Base-by-base conservation (phyloP, 1,139 yeast genomes). In the Saccharomyces pastorianus region DNA sequence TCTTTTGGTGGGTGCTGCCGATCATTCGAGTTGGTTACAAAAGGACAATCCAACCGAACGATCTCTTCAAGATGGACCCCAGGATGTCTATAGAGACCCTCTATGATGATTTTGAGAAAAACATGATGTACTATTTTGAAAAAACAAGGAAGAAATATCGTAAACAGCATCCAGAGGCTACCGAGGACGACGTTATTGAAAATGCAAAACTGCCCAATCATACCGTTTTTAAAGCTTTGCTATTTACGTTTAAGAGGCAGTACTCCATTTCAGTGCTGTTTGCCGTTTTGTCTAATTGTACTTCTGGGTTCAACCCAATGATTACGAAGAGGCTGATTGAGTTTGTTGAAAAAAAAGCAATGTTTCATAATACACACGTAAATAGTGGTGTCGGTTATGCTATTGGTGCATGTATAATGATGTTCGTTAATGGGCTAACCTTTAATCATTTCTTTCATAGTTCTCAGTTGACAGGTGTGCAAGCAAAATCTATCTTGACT, bases 351-450 rank as follows among this genome's bases (percentile, higher is more conserved):
- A 50, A 56, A 7, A 73, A 70, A 53, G 74, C 81, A 0, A 52
- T 59, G 20, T 61, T 63, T 47, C 68, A 68, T 7, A 58, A 60
- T 23, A 49, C 61, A 2, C 57, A 64, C 4, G 69, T 73, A 1
- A 81, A 81, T 25, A 66, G 62, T n/a, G 90, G 89, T 58, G 72
- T 82, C 11, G 88, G 88, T 2, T 81, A 79, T 60, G 83, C 85
- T 0, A 65, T 83, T 44, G 86, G 84, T 32, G 75, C 81, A 32
- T 71, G 81, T 44, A 58, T 70, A 3, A 66, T 83, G 58, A 74
- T 82, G 57, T 61, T 76, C 29, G 51, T 76, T n/a, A 68, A 74
- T 41, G 83, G 85, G 54, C 58, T 84, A n/a, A 65, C 76, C 25
- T 72, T 81, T 56, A 84, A 85, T 64, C 88, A 84, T 63, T 83